These are phyloP conservation scores for Garcia nutans DNA, from an alignment of 345 rosid species.

Conservation along the genomic window DNA sequence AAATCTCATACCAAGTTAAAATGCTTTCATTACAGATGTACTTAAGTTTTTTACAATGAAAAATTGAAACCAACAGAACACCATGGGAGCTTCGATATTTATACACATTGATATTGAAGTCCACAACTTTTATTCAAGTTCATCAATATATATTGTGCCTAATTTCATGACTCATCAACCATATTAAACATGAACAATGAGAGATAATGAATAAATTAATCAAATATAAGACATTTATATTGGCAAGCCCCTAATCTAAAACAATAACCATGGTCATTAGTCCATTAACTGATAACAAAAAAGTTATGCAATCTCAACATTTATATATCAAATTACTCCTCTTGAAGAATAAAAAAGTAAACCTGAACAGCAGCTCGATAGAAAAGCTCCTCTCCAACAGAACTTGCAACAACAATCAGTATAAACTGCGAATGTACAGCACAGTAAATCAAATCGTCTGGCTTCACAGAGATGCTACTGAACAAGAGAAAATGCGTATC, in stretches of 20 bases:
- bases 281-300: not conserved
- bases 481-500: slow-evolving; percentile 1
- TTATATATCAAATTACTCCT: not conserved
- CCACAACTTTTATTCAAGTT: not conserved
- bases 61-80: not conserved
- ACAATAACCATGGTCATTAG: not conserved
- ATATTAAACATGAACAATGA: not conserved
- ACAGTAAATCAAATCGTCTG: slow-evolving; percentile 8
- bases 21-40: not conserved
- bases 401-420: slow-evolving; percentile 81
- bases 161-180: not conserved
- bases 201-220: not conserved
- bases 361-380: slow-evolving; percentile 98
- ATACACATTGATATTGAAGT: not conserved
- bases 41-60: not conserved
- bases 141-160: not conserved
- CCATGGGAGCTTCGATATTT: not conserved
- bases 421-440: slow-evolving; percentile 53
- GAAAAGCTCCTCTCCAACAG: slow-evolving; percentile 98
- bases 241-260: not conserved
- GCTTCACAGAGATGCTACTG: not conserved
- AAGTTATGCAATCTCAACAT: not conserved
- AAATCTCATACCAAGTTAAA: not conserved
- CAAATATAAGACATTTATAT: not conserved
- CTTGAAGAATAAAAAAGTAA: slow-evolving; percentile 6